Base-by-base conservation (phyloP, 805 yeast genomes). In the Candida stauntonica region DNA sequence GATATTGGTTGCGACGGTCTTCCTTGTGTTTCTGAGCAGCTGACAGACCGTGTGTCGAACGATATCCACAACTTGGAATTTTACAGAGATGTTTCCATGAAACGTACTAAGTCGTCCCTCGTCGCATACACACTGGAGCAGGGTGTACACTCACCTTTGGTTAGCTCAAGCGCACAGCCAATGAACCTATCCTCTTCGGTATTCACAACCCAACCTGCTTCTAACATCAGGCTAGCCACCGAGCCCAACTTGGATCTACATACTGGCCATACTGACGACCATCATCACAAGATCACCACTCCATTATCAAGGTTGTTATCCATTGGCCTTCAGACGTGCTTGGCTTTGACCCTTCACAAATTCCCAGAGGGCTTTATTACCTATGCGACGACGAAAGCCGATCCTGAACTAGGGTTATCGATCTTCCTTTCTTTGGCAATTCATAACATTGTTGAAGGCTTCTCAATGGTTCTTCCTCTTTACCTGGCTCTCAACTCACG, bases 311-410 rank as follows among this genome's bases (percentile, higher is more conserved):
- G 86, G 41, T 63, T 91, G n/a, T 62, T 91, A 9, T 76, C 95
- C 5, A 87, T 91, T 41, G 97, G 96, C 4, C 59, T 93, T 17
- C 97, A 93, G 59, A 91, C 98, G 0, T 79, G 89, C 6, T 58
- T 89, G 35, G 98, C 95, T 0, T 77, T 91, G 20, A 75, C 94
- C 0, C 62, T 93, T 20, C 99, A 91, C 63, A 89, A 93, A 58
- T 70, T 91, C 18, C 99, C 99, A 0, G 99, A 91, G 62, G 99
- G 99, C 0, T 86, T 91, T 54, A 79, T 91, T 38, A 82, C 94
- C 32, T 91, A 76, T 58, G 84, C 83, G 24, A 88, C 93, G 0
- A 72, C 87, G 2, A 66, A 67, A 41, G 79, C 78, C 0, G 85
- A 82, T 53, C 77, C 83, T 2, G 63, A 70, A 42, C 62, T 88